These are phyloP conservation scores for Aspergillus hancockii DNA, from an alignment of 495 filamentous ascomycete genomes.

Conservation along the genomic window DNA sequence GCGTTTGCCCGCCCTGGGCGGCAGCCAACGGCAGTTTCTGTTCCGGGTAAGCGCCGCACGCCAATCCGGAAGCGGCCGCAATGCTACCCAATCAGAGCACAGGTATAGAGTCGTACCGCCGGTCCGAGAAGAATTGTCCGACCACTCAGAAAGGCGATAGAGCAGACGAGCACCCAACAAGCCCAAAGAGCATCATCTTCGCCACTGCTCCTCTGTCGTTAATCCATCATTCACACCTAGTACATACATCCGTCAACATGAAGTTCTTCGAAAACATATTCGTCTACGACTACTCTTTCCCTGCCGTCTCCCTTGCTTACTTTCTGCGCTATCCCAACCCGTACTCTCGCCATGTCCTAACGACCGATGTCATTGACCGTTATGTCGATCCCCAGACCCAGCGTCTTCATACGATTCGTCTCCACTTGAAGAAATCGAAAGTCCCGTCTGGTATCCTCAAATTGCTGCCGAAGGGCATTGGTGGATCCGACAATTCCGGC, in stretches of 20 bases:
- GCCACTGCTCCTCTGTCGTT: conserved; percentile 9
- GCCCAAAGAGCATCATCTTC: conserved; percentile 1
- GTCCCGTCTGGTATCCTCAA: conserved; percentile 81
- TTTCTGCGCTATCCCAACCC: conserved; percentile 99
- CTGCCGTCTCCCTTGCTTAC: conserved; percentile 93
- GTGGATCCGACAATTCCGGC: conserved; percentile 68
- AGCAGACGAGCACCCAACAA: conserved; percentile 20
- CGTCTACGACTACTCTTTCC: conserved; percentile 89
- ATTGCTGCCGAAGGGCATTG: conserved; percentile 75
- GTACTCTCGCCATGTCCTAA: conserved; percentile 91
- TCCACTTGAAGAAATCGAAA: conserved; percentile 93
- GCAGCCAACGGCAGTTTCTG: too few species aligned
- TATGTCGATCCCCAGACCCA: conserved; percentile 77
- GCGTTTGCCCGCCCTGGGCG: too few species aligned
- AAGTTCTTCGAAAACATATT: conserved; percentile 88
- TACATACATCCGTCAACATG: conserved; percentile 55
- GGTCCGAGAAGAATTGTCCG: conserved; percentile 16
- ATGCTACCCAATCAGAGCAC: too few species aligned
- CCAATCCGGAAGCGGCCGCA: too few species aligned
- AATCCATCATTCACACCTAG: conserved; percentile 7
- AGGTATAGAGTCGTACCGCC: conserved; percentile 4
- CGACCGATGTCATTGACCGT: conserved; percentile 90
- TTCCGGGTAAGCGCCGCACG: too few species aligned
- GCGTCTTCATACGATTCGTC: conserved; percentile 80
- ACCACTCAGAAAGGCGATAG: conserved; percentile 17